These are phyloP conservation scores for Microbotryum intermedium DNA, from an alignment of 1,284 basidiomycete genomes.

Conservation along the genomic window DNA sequence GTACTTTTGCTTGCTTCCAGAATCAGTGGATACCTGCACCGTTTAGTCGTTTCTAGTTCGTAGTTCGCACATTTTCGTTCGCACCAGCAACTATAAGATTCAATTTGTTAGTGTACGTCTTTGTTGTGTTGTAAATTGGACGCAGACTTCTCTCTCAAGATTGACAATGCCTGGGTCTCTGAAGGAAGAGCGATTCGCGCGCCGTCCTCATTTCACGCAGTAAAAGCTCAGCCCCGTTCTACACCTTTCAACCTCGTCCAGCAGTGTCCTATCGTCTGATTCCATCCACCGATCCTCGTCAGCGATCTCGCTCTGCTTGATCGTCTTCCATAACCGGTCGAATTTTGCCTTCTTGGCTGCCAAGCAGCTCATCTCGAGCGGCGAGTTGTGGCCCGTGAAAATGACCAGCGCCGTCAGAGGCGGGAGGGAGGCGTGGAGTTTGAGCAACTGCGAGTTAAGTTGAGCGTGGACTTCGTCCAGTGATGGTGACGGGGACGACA, in stretches of 20 bases:
- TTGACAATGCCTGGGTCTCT: too few relatives aligned
- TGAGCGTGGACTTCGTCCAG: conserved; percentile 23
- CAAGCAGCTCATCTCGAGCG: conserved; percentile 62
- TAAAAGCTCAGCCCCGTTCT: conserved; percentile 74
- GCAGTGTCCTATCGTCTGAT: conserved; percentile 63
- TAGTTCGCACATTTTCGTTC: too few relatives aligned
- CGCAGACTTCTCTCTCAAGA: too few relatives aligned
- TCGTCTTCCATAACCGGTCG: conserved; percentile 55
- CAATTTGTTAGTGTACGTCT: too few relatives aligned
- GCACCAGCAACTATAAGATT: too few relatives aligned
- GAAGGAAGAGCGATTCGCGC: too few relatives aligned
- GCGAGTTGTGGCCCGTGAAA: conserved; percentile 78
- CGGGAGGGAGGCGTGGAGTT: conserved; percentile 61
- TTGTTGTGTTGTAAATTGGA: too few relatives aligned
- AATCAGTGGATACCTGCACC: too few relatives aligned
- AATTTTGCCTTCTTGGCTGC: conserved; percentile 61
- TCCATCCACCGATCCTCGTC: conserved; percentile 58
- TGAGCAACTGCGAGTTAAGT: conserved; percentile 55
- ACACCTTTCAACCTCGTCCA: conserved; percentile 65
- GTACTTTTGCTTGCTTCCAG: too few relatives aligned
- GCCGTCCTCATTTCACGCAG: conserved; percentile 50
- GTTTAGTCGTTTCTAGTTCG: too few relatives aligned
- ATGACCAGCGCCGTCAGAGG: conserved; percentile 68
- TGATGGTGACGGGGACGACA: background rate
- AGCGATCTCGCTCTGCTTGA: conserved; percentile 36